phyloP scores from a whole-genome alignment of 2,329 filamentous ascomycete species.

The Penicillium sp. region DNA sequence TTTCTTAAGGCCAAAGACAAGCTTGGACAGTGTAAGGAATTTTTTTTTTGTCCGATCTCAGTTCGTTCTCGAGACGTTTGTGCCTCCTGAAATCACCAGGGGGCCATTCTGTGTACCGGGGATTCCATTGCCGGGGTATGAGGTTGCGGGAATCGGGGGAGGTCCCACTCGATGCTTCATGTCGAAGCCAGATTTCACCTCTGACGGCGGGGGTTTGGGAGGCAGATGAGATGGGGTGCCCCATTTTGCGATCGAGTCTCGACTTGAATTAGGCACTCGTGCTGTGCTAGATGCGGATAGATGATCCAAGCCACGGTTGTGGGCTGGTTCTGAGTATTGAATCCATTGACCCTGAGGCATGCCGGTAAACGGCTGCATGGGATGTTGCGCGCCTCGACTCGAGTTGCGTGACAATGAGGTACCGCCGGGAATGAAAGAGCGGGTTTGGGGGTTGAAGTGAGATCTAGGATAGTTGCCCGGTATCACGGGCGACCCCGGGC shows the following conservation, averaged over 20 bases:
- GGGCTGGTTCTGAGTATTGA: slow-evolving; percentile 24
- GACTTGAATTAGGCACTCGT: slow-evolving; percentile 24
- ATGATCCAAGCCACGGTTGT: slow-evolving; percentile 24
- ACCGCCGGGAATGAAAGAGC: slow-evolving; percentile 77
- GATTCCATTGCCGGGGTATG: slow-evolving; percentile 24
- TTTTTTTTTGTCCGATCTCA: slow-evolving; percentile 8
- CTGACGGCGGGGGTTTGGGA: slow-evolving; percentile 51
- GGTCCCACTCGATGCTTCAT: slow-evolving; percentile 34
- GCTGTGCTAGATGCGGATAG: slow-evolving; percentile 12
- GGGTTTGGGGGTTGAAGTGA: slow-evolving; percentile 90
- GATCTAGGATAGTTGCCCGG: slow-evolving; percentile 81
- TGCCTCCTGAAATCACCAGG: slow-evolving; percentile 41
- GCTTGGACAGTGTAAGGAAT: background rate
- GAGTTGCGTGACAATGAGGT: slow-evolving; percentile 33
- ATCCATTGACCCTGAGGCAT: slow-evolving; percentile 32
- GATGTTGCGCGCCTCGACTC: slow-evolving; percentile 31
- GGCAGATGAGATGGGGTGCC: slow-evolving; percentile 51
- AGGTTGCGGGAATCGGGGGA: slow-evolving; percentile 17
- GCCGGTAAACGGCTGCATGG: slow-evolving; percentile 27
- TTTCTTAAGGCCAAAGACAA: background rate
- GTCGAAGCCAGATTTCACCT: slow-evolving; percentile 44
- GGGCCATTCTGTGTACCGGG: slow-evolving; percentile 33
- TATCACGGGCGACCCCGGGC: slow-evolving; percentile 76
- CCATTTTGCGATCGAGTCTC: slow-evolving; percentile 50
- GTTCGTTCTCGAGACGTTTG: slow-evolving; percentile 27